These are phyloP conservation scores for Tuber melanosporum DNA, from an alignment of 495 filamentous ascomycete genomes.

Conservation along the genomic window DNA sequence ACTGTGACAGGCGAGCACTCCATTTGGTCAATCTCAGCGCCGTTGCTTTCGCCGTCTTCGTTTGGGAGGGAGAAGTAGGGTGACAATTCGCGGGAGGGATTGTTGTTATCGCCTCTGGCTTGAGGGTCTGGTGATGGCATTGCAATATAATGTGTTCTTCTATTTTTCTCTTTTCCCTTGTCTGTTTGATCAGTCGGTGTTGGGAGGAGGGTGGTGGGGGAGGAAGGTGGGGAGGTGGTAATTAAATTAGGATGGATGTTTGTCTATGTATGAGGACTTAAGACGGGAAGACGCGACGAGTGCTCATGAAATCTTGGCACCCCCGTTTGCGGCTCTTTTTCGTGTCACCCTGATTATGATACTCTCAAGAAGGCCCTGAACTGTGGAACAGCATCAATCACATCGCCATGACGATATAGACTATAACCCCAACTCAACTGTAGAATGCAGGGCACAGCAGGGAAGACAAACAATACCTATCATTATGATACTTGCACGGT, in stretches of 20 bases:
- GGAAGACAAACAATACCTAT: neutral
- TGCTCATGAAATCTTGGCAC: neutral
- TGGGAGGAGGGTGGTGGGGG: slow-evolving; percentile 9
- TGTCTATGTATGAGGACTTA: neutral
- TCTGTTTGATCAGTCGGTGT: neutral
- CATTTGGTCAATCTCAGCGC: slow-evolving; percentile 12
- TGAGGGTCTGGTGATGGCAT: neutral
- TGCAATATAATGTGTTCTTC: neutral
- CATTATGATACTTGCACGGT: neutral
- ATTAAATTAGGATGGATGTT: neutral
- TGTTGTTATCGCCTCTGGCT: neutral
- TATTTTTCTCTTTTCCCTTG: neutral
- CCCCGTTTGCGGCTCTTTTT: neutral
- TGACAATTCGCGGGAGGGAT: slow-evolving; percentile 16
- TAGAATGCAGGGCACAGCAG: neutral
- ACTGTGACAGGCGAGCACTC: slow-evolving; percentile 26
- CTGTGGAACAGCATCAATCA: neutral
- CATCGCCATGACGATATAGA: neutral
- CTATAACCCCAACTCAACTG: neutral
- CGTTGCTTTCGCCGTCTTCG: slow-evolving; percentile 26
- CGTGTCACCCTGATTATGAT: neutral
- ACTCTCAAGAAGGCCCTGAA: neutral
- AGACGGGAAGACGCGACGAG: neutral
- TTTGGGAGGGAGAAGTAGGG: slow-evolving; percentile 33
- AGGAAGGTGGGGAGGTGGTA: slow-evolving; percentile 13